Percentiles rank a stretch among this genome's conserved stretches.
phyloP scores from a whole-genome alignment of 257 asterid species.

The Solanum commersonii region DNA sequence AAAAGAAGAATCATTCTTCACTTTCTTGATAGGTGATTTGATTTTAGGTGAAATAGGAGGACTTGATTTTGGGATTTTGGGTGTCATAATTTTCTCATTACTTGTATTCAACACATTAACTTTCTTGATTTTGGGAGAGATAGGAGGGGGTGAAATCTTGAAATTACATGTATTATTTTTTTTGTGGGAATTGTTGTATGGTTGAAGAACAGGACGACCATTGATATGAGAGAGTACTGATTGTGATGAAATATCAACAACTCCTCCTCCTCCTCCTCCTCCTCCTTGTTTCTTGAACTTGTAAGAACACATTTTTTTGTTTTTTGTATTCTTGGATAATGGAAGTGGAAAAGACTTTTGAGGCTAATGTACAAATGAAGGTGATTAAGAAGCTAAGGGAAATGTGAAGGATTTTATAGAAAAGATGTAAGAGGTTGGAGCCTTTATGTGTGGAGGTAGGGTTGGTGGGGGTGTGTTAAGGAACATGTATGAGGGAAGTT shows the following conservation, averaged over 20 bases:
- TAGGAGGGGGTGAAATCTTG: neutral
- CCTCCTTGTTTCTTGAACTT: constrained; percentile 29
- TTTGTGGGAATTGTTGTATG: constrained; percentile 31
- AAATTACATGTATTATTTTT: constrained; percentile 1
- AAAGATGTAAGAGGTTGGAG: constrained; percentile 42
- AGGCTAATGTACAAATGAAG: neutral
- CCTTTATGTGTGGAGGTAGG: neutral
- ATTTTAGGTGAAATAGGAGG: constrained; percentile 28
- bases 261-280: neutral
- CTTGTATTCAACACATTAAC: constrained; percentile 5
- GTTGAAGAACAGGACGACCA: constrained; percentile 42
- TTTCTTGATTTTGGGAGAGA: constrained; percentile 27
- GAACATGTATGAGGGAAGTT: constrained; percentile 12
- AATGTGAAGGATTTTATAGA: neutral
- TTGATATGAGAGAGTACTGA: constrained; percentile 13
- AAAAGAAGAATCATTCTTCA: constrained; percentile 9
- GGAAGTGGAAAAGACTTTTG: neutral
- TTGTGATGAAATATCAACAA: neutral
- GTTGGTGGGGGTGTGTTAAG: neutral
- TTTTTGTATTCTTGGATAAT: neutral
- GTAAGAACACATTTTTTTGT: constrained; percentile 39
- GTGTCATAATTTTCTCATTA: constrained; percentile 4
- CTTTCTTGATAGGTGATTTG: constrained; percentile 30
- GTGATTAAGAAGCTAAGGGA: neutral
- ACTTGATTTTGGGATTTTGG: constrained; percentile 6